Evolutionary conservation across 495 filamentous ascomycete species (phyloP), one percentile per base, ranked within the genome.

Genomic region (Xylaria intraflava): DNA sequence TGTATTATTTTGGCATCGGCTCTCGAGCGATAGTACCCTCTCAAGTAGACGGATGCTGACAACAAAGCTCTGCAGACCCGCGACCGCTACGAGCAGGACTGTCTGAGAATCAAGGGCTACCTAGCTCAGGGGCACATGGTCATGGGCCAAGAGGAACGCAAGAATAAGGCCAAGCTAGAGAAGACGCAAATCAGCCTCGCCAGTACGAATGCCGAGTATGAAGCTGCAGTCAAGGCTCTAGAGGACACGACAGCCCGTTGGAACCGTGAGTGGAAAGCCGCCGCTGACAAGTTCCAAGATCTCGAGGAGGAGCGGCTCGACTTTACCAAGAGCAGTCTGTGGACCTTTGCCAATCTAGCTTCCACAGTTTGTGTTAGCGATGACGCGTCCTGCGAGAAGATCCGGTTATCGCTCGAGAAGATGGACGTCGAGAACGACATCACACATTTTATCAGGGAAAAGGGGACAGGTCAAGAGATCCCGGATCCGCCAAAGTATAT

Each of bases 271-370:
- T 99, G 94, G 94, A 97, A 97, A 72, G 80, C 84, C 19, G 93
- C 90, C 11, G 95, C 94, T 65, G 94, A 99, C 82, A 97, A 96
- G 80, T 99, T 99, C 69, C 94, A 99, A 81, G 94, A 99, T 62
- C 82, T 99, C 9, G 94, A 99, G 71, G 94, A 97, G 67, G 94
- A 99, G 72, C 78, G 94, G 38, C 78, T 99, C 26, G 94, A 99
- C 65, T 97, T 94, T 65, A 88, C 88, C 51, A 99, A 97, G 75
- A 91, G 86, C 72, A 97, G 94, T 64, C 76, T 97, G 11, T 99
- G 94, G 94, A 89, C 81, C 17, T 97, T 96, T 64, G 94, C 94
- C 23, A 99, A 99, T 62, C 88, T 97, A 56, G 86, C 91, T 2
- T 96, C 91, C 1, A 97, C 92, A 23, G 94, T 97, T n/a, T 99